phyloP scores from a whole-genome alignment of 2,329 filamentous ascomycete species.

The Akanthomyces muscarius region DNA sequence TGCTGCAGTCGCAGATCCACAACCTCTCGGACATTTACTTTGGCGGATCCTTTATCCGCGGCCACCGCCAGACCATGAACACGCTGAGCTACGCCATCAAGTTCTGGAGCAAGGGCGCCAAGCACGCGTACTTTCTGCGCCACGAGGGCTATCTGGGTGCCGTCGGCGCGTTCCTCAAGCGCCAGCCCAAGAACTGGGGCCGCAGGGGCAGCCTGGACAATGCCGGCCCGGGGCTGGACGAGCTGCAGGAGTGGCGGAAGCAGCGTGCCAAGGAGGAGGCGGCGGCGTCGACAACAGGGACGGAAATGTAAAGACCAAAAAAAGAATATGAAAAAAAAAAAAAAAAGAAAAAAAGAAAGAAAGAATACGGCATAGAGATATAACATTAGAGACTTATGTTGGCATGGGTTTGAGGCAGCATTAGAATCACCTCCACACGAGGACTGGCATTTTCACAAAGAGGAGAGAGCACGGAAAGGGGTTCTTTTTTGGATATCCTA shows the following conservation, averaged over 20 bases:
- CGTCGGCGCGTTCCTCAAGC: constrained; percentile 89
- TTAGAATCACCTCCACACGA: constrained; percentile 7
- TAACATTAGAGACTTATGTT: background rate
- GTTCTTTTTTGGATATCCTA: background rate
- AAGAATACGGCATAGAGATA: constrained; percentile 1
- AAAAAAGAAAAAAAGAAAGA: background rate
- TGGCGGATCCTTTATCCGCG: constrained; percentile 92
- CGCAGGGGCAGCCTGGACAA: constrained; percentile 77
- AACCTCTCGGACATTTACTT: constrained; percentile 92
- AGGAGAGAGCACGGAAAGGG: background rate
- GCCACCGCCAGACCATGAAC: constrained; percentile 96
- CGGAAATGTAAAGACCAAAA: background rate
- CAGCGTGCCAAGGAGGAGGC: constrained; percentile 14
- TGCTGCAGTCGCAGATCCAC: constrained; percentile 95
- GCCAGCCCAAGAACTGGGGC: constrained; percentile 89
- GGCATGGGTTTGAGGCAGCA: background rate
- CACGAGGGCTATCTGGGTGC: constrained; percentile 95
- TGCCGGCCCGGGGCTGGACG: constrained; percentile 43
- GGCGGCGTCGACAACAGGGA: background rate
- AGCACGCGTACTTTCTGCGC: constrained; percentile 91
- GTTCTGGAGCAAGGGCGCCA: constrained; percentile 92
- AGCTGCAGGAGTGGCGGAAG: constrained; percentile 30
- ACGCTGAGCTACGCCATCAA: constrained; percentile 94
- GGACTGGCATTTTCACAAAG: background rate
- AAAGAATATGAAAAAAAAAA: background rate